A percentile compares a stretch with the other conserved stretches of the same genome.
phyloP scores from a whole-genome alignment of 2,329 filamentous ascomycete species.

The Botrytis squamosa region DNA sequence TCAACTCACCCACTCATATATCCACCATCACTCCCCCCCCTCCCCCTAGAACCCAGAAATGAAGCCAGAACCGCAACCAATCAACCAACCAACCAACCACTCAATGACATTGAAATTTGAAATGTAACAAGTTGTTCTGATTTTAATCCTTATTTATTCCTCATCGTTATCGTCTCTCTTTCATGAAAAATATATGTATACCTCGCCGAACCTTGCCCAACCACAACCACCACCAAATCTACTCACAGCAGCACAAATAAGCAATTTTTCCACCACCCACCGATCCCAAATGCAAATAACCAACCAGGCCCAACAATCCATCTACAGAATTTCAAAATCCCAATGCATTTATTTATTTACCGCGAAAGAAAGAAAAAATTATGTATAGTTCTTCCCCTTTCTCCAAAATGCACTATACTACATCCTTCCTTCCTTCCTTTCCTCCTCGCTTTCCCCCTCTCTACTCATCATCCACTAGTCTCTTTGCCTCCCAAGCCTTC shows the following conservation, averaged over 20 bases:
- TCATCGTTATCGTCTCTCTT: neutral
- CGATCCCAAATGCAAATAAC: neutral
- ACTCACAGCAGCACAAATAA: neutral
- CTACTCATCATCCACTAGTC: slow-evolving; percentile 43
- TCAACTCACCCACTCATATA: too few species aligned
- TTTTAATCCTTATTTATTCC: neutral
- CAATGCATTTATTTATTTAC: neutral
- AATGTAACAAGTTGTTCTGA: neutral
- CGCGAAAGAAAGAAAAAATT: neutral
- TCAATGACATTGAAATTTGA: neutral
- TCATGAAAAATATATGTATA: neutral
- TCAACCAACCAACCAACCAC: neutral
- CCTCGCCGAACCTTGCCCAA: neutral
- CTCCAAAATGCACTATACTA: neutral
- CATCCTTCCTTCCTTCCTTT: neutral
- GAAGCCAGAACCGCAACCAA: too few species aligned
- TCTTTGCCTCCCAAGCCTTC: slow-evolving; percentile 45
- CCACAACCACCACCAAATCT: neutral
- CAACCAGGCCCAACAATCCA: neutral
- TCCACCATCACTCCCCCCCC: too few species aligned
- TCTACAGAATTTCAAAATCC: neutral
- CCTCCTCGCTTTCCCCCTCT: neutral
- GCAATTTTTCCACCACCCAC: neutral
- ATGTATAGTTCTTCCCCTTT: neutral
- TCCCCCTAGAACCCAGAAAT: too few species aligned